Conservation (phyloP, 345 rosid genomes). For the Melaleuca quinquenervia region DNA sequence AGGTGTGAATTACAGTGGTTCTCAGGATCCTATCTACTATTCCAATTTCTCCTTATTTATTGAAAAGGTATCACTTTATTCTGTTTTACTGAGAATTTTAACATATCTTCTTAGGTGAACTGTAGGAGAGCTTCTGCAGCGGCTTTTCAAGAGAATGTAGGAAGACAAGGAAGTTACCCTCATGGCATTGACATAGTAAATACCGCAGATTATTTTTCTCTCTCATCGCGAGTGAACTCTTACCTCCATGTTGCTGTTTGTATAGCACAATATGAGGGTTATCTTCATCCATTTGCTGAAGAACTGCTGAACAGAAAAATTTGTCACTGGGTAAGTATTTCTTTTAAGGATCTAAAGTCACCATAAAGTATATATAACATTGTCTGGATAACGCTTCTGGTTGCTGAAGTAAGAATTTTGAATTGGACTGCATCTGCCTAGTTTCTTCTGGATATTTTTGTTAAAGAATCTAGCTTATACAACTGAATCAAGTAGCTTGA, state of each 20-base stretch:
- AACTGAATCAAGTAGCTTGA: neutral
- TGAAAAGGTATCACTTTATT: neutral
- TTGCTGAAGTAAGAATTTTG: neutral
- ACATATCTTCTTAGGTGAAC: slow-evolving; percentile 53
- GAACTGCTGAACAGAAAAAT: slow-evolving; percentile 75
- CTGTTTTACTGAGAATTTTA: slow-evolving; percentile 4
- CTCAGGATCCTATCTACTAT: neutral
- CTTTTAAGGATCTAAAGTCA: neutral
- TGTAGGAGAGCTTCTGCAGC: slow-evolving; percentile 99
- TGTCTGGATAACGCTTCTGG: neutral
- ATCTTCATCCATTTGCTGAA: slow-evolving; percentile 81
- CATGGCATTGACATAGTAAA: slow-evolving; percentile 98
- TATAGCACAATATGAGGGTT: slow-evolving; percentile 77
- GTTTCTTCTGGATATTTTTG: neutral
- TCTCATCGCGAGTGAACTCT: slow-evolving; percentile 79
- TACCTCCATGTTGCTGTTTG: slow-evolving; percentile 72
- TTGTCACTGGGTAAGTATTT: slow-evolving; percentile 82
- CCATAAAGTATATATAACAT: neutral
- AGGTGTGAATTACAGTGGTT: slow-evolving; percentile 29
- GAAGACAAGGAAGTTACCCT: slow-evolving; percentile 95
- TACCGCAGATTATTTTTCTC: slow-evolving; percentile 92
- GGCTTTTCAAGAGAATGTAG: slow-evolving; percentile 98
- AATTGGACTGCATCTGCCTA: neutral
- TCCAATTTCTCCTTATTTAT: neutral
- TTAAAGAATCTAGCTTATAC: neutral